These are phyloP conservation scores for Nymphaea colorata DNA, from an alignment of 164 flowering plant genomes.

Conservation along the genomic window DNA sequence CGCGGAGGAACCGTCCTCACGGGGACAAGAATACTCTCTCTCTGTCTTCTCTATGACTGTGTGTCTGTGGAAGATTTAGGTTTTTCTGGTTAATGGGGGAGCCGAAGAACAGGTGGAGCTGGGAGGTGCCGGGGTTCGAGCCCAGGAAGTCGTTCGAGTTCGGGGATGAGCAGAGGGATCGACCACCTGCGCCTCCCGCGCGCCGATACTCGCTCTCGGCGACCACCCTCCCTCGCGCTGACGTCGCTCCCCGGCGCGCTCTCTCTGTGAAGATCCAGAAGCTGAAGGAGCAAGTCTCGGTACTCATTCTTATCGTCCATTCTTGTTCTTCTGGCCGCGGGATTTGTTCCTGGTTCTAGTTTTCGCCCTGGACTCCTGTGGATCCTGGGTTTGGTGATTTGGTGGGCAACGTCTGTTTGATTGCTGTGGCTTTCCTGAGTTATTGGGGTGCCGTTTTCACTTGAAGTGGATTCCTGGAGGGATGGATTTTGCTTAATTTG, in stretches of 20 bases:
- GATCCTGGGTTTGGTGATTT: background rate
- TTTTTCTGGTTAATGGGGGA: conserved; percentile 35
- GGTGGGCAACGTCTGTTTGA: background rate
- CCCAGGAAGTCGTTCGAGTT: conserved; percentile 45
- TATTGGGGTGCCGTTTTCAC: background rate
- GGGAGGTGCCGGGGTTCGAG: conserved; percentile 92
- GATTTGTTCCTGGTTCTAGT: background rate
- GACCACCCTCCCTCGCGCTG: conserved; percentile 19
- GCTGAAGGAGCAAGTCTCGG: conserved; percentile 73
- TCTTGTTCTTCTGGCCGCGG: background rate
- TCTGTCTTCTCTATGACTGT: no score
- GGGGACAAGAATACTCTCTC: no score
- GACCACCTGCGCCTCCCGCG: conserved; percentile 24
- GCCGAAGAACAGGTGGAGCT: conserved; percentile 70
- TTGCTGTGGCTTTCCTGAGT: background rate
- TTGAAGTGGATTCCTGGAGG: background rate
- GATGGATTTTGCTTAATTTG: background rate
- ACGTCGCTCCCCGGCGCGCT: conserved; percentile 21
- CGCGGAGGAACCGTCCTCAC: no score
- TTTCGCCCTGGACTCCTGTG: background rate
- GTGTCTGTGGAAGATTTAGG: background rate
- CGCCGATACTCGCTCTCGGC: conserved; percentile 71
- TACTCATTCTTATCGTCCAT: conserved; percentile 5
- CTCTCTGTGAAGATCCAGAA: conserved; percentile 38
- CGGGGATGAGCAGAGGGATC: conserved; percentile 17